phyloP scores from a whole-genome alignment of 768 basidiomycete genomes.

The Boletus huronensis region DNA sequence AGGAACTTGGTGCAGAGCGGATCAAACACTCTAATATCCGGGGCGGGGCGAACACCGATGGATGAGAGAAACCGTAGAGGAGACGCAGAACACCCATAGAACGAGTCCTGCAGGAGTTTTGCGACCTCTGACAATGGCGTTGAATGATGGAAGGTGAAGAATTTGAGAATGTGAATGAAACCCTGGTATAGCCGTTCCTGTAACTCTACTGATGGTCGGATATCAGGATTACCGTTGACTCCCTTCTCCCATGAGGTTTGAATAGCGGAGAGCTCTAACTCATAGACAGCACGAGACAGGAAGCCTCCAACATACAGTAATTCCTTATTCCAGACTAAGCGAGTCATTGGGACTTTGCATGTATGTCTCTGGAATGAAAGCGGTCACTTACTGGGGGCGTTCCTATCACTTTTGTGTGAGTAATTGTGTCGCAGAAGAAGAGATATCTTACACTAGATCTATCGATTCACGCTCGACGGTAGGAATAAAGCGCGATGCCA shows the following conservation, averaged over 20 bases:
- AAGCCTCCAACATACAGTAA: constrained; percentile 16
- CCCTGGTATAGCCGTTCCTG: constrained; percentile 51
- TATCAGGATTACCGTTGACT: constrained; percentile 15
- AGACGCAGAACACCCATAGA: constrained; percentile 31
- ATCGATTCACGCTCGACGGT: constrained; percentile 13
- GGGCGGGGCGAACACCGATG: constrained; percentile 1
- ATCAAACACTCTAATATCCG: constrained; percentile 53
- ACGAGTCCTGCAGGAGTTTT: constrained; percentile 63
- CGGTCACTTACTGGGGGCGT: neutral
- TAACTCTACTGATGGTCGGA: constrained; percentile 37
- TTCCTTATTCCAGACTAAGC: constrained; percentile 84
- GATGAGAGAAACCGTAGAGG: constrained; percentile 4
- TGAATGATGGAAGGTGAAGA: constrained; percentile 86
- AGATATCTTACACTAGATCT: constrained; percentile 8
- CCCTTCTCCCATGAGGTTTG: constrained; percentile 53
- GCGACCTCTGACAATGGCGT: constrained; percentile 84
- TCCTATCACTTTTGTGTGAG: neutral
- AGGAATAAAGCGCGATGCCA: constrained; percentile 8
- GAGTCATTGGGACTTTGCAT: too few relatives aligned
- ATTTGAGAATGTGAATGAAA: constrained; percentile 78
- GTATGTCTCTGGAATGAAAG: too few relatives aligned
- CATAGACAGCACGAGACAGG: constrained; percentile 6
- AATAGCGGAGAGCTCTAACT: constrained; percentile 6
- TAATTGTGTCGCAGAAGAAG: neutral
- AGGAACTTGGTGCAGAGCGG: constrained; percentile 68